A percentile compares a stretch with the other conserved stretches of the same genome.
These are phyloP conservation scores for Medicago lupulina DNA, from an alignment of 306 rosid species.

Conservation along the genomic window DNA sequence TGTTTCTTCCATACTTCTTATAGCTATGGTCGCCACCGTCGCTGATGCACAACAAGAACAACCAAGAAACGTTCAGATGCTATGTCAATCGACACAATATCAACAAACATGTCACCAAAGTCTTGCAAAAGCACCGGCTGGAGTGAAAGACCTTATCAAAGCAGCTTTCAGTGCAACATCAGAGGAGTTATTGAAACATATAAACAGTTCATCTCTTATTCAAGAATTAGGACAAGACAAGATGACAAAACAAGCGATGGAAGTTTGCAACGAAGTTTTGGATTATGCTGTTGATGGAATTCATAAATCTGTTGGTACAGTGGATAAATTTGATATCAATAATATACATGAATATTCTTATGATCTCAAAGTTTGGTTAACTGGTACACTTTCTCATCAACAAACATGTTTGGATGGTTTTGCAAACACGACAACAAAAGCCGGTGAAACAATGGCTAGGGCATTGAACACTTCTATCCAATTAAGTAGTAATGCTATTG, in stretches of 20 bases:
- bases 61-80: constrained; percentile 41
- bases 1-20: constrained; percentile 44
- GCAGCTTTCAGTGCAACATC: constrained; percentile 46
- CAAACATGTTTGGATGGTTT: constrained; percentile 74
- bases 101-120: constrained; percentile 56
- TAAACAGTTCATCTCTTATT: constrained; percentile 46
- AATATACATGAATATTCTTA: constrained; percentile 48
- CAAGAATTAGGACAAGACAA: constrained; percentile 54
- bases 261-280: constrained; percentile 65
- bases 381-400: constrained; percentile 62
- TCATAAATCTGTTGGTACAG: constrained; percentile 30
- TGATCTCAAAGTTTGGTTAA: constrained; percentile 73
- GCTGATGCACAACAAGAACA: background rate
- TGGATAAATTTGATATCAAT: constrained; percentile 50
- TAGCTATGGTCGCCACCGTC: constrained; percentile 36
- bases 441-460: constrained; percentile 55
- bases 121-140: constrained; percentile 37
- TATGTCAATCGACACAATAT: constrained; percentile 69
- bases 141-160: constrained; percentile 59
- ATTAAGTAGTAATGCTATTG: constrained; percentile 70
- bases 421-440: constrained; percentile 50
- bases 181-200: constrained; percentile 34
- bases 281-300: constrained; percentile 62
- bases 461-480: constrained; percentile 50
- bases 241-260: constrained; percentile 56